Conservation (phyloP, 495 filamentous ascomycete species). For the Trichoderma parareesei region DNA sequence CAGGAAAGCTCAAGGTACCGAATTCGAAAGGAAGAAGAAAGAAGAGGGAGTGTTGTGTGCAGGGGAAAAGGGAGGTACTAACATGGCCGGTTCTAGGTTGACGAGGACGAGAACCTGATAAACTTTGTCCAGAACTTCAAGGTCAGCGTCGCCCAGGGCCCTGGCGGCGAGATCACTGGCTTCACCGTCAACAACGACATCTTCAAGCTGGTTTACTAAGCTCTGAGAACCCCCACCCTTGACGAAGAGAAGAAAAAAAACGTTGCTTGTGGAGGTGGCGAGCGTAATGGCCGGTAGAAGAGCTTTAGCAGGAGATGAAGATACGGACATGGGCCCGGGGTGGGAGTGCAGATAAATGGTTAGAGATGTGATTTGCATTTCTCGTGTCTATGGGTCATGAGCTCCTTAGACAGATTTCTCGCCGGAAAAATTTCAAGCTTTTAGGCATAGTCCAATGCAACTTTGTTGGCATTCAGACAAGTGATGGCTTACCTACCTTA, state of each 20-base stretch:
- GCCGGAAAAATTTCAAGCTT: background rate
- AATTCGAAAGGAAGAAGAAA: background rate
- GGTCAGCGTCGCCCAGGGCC: slow-evolving; percentile 51
- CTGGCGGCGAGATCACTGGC: slow-evolving; percentile 27
- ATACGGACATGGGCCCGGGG: background rate
- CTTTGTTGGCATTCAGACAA: background rate
- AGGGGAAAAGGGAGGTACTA: background rate
- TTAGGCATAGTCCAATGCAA: background rate
- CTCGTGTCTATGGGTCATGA: background rate
- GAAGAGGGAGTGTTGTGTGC: too few species aligned
- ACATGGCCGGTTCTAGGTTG: slow-evolving; percentile 47
- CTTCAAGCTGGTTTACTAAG: slow-evolving; percentile 72
- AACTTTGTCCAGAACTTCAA: slow-evolving; percentile 83
- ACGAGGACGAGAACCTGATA: slow-evolving; percentile 72
- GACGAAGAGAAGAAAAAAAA: background rate
- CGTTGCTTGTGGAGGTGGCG: background rate
- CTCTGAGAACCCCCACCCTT: slow-evolving; percentile 1
- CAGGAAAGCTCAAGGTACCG: slow-evolving; percentile 71
- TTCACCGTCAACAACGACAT: slow-evolving; percentile 89
- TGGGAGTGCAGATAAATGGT: background rate
- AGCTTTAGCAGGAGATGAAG: background rate
- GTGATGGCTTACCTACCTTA: background rate
- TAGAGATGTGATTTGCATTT: background rate
- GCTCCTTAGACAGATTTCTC: background rate
- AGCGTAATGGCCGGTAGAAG: background rate